phyloP scores from a whole-genome alignment of 306 rosid species.

The Fragaria nilgerrensis region DNA sequence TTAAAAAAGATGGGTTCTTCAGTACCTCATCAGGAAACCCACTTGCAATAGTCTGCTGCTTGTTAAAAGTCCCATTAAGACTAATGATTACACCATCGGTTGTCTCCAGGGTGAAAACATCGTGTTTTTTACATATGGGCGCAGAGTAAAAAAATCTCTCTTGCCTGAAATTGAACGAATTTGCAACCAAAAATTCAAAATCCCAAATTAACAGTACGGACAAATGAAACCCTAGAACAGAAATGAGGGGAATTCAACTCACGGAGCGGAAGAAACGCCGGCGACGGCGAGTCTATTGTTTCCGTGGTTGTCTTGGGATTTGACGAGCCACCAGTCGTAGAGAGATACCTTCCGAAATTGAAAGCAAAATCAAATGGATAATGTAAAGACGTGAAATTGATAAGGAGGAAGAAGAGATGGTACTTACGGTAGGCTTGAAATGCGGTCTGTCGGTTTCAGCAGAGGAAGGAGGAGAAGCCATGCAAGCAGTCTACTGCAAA shows the following conservation, averaged over 20 bases:
- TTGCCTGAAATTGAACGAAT: constrained; percentile 33
- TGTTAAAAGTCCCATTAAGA: constrained; percentile 51
- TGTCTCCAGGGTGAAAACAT: constrained; percentile 57
- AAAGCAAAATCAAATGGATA: not conserved
- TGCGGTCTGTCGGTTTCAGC: not conserved
- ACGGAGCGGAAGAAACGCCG: constrained; percentile 5
- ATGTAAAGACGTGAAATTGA: not conserved
- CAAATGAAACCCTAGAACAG: constrained; percentile 24
- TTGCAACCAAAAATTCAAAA: not conserved
- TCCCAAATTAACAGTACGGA: not conserved
- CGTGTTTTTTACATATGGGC: constrained; percentile 49
- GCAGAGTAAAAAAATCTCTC: constrained; percentile 56
- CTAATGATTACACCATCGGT: constrained; percentile 51
- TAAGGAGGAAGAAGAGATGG: not conserved
- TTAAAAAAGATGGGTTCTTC: not conserved
- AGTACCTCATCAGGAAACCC: constrained; percentile 63
- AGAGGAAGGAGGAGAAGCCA: constrained; percentile 7
- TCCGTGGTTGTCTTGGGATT: not conserved
- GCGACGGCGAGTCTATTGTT: not conserved
- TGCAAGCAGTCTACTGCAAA: not conserved
- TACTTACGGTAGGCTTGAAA: not conserved
- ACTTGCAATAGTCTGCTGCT: constrained; percentile 42
- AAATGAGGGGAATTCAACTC: not conserved
- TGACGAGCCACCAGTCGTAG: constrained; percentile 2
- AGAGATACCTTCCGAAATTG: not conserved